Evolutionary conservation across 805 yeast species (phyloP), one percentile per base, ranked within the genome.

Genomic region (Ogataea henricii): DNA sequence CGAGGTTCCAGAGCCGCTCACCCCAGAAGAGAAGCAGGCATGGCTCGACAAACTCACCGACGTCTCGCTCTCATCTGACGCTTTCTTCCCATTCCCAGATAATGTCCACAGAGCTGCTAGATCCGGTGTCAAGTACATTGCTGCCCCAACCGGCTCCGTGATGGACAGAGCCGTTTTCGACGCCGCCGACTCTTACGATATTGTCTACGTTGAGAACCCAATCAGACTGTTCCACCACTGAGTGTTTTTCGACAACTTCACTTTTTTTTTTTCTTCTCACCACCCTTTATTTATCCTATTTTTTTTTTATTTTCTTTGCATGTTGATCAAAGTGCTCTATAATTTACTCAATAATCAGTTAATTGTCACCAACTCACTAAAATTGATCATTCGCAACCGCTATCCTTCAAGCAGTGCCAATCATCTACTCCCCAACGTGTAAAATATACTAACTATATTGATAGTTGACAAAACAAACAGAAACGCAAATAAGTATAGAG

Each of bases 61-160:
- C 60, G 99, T 94, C 48, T 90, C 98, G 10, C 77, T 91, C 60
- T 86, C 97, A 14, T 90, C 97, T 3, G 99, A 94, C 68, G 99
- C 99, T 23, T 94, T 94, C 83, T 94, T 94, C 96, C 99, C 99
- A 73, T 94, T 94, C 94, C 94, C 98, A 57, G 99, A 94, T 72
- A 94, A 94, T 67, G 96, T 94, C 59, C 90, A 92, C 82, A 84
- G 99, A 71, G 98, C 98, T 56, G 97, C 84, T 44, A 83, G 88
- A 77, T 86, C 96, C 16, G 99, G 99, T 69, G 99, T 91, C 60
- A 89, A 89, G 71, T 94, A 76, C 74, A 79, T 94, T 66, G 95
- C 96, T 63, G 99, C 99, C 44, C 96, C 99, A 49, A 82, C 95
- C 43, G 99, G 99, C 49, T 89, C 97, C 17, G 97, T 94, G 54